Percentiles rank a stretch among this genome's conserved stretches.
Conservation (phyloP, 768 basidiomycete genomes). For the Trametes sanguinea region DNA sequence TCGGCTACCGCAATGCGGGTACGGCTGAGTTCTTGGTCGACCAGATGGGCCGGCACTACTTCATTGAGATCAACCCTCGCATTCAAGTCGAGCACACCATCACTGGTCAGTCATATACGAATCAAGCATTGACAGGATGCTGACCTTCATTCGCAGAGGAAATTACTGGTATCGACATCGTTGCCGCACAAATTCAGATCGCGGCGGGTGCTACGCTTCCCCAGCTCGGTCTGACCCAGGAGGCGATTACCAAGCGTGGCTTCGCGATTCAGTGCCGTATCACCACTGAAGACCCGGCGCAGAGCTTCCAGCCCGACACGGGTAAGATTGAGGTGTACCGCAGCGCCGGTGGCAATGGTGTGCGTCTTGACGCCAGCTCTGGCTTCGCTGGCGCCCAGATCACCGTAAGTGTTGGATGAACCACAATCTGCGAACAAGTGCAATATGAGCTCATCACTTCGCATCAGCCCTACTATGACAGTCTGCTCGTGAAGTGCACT, state of each 20-base stretch:
- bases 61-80: constrained; percentile 99
- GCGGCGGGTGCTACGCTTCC: constrained; percentile 97
- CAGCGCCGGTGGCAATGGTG: constrained; percentile 97
- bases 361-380: constrained; percentile 93
- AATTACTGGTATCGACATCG: constrained; percentile 98
- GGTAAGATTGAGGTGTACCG: constrained; percentile 99
- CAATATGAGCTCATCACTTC: background rate
- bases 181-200: constrained; percentile 99
- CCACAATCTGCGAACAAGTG: background rate
- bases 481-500: constrained; percentile 92
- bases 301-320: constrained; percentile 94
- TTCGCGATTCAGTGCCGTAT: constrained; percentile 98
- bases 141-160: constrained; percentile 65
- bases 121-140: background rate
- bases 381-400: constrained; percentile 99
- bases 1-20: constrained; percentile 95
- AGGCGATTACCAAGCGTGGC: constrained; percentile 92
- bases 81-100: constrained; percentile 99
- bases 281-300: constrained; percentile 95
- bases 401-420: constrained; percentile 58
- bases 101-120: constrained; percentile 61
- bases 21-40: constrained; percentile 99
- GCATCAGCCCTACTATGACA: constrained; percentile 92
- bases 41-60: constrained; percentile 94
- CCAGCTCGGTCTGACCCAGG: constrained; percentile 94